Percentiles rank a stretch among this genome's conserved stretches.
phyloP scores from a whole-genome alignment of 495 filamentous ascomycete species.

The Tuber borchii region DNA sequence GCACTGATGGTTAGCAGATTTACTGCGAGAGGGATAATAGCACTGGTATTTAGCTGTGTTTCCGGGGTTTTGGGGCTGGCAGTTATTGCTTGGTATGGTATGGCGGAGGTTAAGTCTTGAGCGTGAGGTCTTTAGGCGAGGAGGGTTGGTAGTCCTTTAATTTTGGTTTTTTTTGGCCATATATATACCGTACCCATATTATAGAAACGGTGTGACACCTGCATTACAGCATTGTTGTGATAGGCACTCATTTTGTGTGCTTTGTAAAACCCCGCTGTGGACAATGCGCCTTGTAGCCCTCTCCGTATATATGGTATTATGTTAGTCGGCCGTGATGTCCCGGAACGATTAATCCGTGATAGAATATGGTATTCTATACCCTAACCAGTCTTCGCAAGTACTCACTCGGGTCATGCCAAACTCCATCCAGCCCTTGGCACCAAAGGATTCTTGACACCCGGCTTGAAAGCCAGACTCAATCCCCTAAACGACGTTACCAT shows the following conservation, averaged over 20 bases:
- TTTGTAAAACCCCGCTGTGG: not conserved
- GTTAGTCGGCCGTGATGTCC: not conserved
- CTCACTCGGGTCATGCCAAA: not conserved
- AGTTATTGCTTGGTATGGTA: conserved; percentile 63
- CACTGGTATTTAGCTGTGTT: conserved; percentile 64
- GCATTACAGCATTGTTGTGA: not conserved
- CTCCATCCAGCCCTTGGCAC: not conserved
- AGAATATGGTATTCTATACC: not conserved
- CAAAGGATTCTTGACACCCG: not conserved
- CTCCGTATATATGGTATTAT: not conserved
- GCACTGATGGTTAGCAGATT: conserved; percentile 47
- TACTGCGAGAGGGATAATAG: conserved; percentile 63
- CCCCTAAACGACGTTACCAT: too few species aligned
- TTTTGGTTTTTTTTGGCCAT: not conserved
- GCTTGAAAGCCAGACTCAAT: too few species aligned
- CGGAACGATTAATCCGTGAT: not conserved
- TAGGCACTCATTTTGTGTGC: not conserved
- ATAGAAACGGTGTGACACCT: not conserved
- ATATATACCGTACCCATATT: not conserved
- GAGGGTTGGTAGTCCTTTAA: not conserved
- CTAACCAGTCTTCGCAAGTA: not conserved
- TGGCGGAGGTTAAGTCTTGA: conserved; percentile 39
- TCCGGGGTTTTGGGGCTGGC: conserved; percentile 66
- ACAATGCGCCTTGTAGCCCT: not conserved
- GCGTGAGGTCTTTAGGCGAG: not conserved